Percentiles rank a stretch among this genome's conserved stretches.
Evolutionary conservation across 192 early-diverging fungal species (phyloP).

Genomic region (Backusella luteola): DNA sequence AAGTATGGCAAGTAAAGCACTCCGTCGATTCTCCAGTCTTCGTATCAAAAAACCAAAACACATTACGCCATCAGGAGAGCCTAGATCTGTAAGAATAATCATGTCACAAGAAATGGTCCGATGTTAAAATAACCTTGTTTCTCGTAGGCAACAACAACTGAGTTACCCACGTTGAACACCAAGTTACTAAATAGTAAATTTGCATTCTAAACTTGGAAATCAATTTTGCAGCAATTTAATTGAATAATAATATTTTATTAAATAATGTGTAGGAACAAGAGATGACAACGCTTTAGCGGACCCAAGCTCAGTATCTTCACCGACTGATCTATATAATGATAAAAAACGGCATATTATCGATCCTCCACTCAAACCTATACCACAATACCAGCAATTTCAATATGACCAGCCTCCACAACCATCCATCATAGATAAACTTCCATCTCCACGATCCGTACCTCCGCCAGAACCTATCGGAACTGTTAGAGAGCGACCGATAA

Average conservation of each 20-base stretch:
- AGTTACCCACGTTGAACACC: slow-evolving; percentile 6
- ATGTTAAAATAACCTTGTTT: not conserved
- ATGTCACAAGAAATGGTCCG: not conserved
- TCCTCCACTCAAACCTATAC: not conserved
- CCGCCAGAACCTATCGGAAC: slow-evolving; percentile 18
- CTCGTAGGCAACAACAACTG: not conserved
- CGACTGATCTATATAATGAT: not conserved
- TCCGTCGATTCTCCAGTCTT: not conserved
- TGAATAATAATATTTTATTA: not conserved
- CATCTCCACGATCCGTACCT: not conserved
- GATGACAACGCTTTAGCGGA: not conserved
- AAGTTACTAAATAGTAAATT: slow-evolving; percentile 5
- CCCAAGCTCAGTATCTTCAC: not conserved
- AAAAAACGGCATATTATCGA: not conserved
- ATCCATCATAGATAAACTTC: not conserved
- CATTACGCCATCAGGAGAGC: not conserved
- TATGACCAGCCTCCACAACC: not conserved
- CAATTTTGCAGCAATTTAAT: not conserved
- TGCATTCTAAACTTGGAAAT: not conserved
- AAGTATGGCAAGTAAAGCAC: slow-evolving; percentile 5
- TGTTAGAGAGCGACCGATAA: slow-evolving; percentile 23
- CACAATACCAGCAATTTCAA: not conserved
- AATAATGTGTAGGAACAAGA: not conserved
- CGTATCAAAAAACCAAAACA: slow-evolving; percentile 6
- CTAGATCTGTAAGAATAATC: not conserved